A percentile compares a stretch with the other conserved stretches of the same genome.
These are phyloP conservation scores for Cladophialophora chaetospira DNA, from an alignment of 2,329 filamentous ascomycete genomes.

Conservation along the genomic window DNA sequence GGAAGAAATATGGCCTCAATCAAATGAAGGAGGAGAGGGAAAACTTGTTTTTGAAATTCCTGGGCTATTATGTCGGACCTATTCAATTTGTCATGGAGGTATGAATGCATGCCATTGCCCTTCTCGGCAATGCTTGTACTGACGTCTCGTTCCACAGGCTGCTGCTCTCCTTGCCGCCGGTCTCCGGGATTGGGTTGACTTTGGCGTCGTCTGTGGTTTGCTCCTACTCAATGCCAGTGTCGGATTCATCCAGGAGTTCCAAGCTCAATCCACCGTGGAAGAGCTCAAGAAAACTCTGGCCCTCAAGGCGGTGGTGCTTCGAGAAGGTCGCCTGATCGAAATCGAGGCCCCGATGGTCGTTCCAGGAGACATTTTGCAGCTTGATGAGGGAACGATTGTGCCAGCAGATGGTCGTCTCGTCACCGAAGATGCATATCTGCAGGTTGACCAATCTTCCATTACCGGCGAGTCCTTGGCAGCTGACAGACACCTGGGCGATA, in stretches of 20 bases:
- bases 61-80: conserved; percentile 79
- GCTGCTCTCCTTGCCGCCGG: conserved; percentile 79
- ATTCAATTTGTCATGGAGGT: conserved; percentile 96
- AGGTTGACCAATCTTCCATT: conserved; percentile 89
- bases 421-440: conserved; percentile 79
- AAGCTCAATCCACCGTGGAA: conserved; percentile 86
- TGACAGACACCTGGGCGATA: conserved; percentile 80
- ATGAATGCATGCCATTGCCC: conserved; percentile 38
- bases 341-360: conserved; percentile 82
- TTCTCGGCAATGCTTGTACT: conserved; percentile 20
- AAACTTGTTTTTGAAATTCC: conserved; percentile 80
- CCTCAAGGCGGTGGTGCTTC: conserved; percentile 82
- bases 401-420: conserved; percentile 85
- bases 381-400: conserved; percentile 90
- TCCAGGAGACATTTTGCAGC: conserved; percentile 83
- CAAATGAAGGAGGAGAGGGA: conserved; percentile 91
- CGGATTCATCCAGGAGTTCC: conserved; percentile 86
- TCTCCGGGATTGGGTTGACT: conserved; percentile 88
- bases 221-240: conserved; percentile 82
- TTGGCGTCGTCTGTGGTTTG: conserved; percentile 84
- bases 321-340: conserved; percentile 76
- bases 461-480: conserved; percentile 90
- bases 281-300: conserved; percentile 89
- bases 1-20: conserved; percentile 79
- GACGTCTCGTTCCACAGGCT: conserved; percentile 49